These are phyloP conservation scores for Fusarium sp. DNA, from an alignment of 2,329 filamentous ascomycete species.

Conservation along the genomic window DNA sequence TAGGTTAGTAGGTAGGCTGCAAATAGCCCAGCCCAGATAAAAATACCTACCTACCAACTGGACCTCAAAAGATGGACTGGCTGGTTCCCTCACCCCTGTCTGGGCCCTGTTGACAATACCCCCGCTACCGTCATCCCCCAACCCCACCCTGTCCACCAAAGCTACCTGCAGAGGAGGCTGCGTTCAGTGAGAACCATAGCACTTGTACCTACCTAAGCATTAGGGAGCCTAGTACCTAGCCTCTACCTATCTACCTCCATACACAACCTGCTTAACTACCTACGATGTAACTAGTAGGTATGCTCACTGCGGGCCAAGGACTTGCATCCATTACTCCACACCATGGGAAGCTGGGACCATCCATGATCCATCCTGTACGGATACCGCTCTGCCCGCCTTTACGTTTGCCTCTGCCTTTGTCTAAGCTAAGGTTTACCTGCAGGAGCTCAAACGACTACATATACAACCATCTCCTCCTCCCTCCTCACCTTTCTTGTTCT, in stretches of 20 bases:
- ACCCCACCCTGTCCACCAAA: constrained; percentile 43
- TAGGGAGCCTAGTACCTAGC: constrained; percentile 30
- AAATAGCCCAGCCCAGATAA: constrained; percentile 1
- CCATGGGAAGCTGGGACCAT: constrained; percentile 36
- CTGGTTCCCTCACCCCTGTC: constrained; percentile 29
- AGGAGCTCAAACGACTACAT: constrained; percentile 43
- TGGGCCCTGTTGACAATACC: constrained; percentile 16
- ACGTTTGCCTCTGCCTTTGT: constrained; percentile 9
- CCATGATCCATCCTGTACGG: constrained; percentile 11
- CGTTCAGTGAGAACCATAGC: constrained; percentile 5
- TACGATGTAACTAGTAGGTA: too few species aligned
- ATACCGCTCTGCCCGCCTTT: constrained; percentile 36
- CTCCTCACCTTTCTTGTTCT: constrained; percentile 36
- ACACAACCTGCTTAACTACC: too few species aligned
- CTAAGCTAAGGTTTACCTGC: constrained; percentile 2
- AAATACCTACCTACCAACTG: constrained; percentile 1
- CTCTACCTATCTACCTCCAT: too few species aligned
- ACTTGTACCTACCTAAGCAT: constrained; percentile 7
- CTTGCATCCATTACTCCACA: constrained; percentile 23
- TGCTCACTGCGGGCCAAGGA: constrained; percentile 1
- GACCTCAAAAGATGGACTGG: constrained; percentile 17
- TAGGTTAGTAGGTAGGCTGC: not conserved
- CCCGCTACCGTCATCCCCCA: constrained; percentile 43
- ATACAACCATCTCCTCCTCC: constrained; percentile 45
- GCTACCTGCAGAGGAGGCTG: constrained; percentile 15